Evolutionary conservation across 352 stramenopile species (phyloP), one percentile per base, ranked within the genome.

Genomic region (Phytophthora megakarya): DNA sequence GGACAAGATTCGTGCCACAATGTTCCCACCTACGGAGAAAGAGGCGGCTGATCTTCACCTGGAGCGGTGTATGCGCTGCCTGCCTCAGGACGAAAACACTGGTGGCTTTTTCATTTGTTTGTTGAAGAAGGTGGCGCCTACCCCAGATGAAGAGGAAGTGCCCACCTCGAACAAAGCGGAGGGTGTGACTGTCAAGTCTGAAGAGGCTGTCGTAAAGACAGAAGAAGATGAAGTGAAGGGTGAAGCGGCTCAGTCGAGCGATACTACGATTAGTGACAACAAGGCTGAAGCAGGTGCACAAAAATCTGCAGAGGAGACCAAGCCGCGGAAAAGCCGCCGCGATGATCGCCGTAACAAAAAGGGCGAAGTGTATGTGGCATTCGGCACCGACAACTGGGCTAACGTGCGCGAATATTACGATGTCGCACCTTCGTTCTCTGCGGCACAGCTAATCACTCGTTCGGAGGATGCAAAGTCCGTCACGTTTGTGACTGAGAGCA

Each of bases 21-120:
- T 98, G 80, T 98, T 97, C 73, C 90, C 95, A 4, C 93, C 95
- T 16, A 85, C 84, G 3, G 51, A 74, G 3, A 81, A 96, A 10
- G 90, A 98, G 58, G 75, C 79, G 4, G 69, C 56, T 16, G 54
- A 59, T 23, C 81, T 97, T 28, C 73, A 97, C 59, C 67, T 99
- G 11, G 86, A 99, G 51, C 78, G 90, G 10, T 99, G 98, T 73
- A 93, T 98, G 82, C 92, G 98, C 11, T 97, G 98, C 39, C 78
- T 99, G 37, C 98, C 98, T 16, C 98, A 99, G 30, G 65, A 78
- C 16, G 66, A 93, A 75, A 92, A 99, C 75, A 99, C 97, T 8
- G 97, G 97, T 39, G 98, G 97, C 0, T 99, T 99, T 73, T 99
- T 99, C 76, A 95, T 99, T 37, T 97, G 92, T 38, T 74, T 99